These are phyloP conservation scores for Sporisorium reilianum DNA, from an alignment of 1,284 basidiomycete species.

Conservation along the genomic window DNA sequence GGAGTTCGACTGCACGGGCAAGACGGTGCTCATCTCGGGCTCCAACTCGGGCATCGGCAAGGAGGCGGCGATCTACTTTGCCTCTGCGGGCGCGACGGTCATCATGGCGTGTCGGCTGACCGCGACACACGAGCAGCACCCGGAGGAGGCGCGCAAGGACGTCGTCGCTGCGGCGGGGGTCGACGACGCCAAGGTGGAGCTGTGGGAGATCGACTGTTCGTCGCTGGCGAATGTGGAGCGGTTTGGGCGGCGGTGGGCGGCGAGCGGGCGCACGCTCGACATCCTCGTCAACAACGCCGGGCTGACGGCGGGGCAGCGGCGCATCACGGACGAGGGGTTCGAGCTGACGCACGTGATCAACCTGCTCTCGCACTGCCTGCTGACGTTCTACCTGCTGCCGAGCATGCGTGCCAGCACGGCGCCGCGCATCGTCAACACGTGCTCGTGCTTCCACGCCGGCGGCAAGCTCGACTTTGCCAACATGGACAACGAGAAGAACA, in stretches of 20 bases:
- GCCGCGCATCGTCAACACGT: slow-evolving; percentile 58
- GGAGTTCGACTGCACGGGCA: slow-evolving; percentile 44
- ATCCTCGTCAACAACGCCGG: slow-evolving; percentile 60
- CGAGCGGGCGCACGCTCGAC: slow-evolving; percentile 41
- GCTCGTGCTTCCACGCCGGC: slow-evolving; percentile 57
- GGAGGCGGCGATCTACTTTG: slow-evolving; percentile 52
- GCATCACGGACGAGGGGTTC: slow-evolving; percentile 57
- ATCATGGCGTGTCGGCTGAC: slow-evolving; percentile 59
- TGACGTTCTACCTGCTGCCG: slow-evolving; percentile 58
- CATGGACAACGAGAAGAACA: slow-evolving; percentile 56
- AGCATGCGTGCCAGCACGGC: slow-evolving; percentile 35
- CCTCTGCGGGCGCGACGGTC: slow-evolving; percentile 49
- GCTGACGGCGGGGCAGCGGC: slow-evolving; percentile 16
- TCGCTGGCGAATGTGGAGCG: slow-evolving; percentile 41
- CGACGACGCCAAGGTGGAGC: slow-evolving; percentile 37
- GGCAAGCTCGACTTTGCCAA: slow-evolving; percentile 56
- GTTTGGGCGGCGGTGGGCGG: slow-evolving; percentile 43
- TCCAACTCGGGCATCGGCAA: slow-evolving; percentile 59
- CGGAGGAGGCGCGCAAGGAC: slow-evolving; percentile 47
- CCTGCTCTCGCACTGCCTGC: slow-evolving; percentile 53
- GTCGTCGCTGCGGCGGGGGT: slow-evolving; percentile 22
- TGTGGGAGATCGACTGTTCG: slow-evolving; percentile 61
- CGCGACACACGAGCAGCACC: slow-evolving; percentile 56
- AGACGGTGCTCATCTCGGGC: slow-evolving; percentile 58
- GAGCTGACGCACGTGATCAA: slow-evolving; percentile 57